Conservation (phyloP, 2,329 filamentous ascomycete species). For the Calonectria pteridis region DNA sequence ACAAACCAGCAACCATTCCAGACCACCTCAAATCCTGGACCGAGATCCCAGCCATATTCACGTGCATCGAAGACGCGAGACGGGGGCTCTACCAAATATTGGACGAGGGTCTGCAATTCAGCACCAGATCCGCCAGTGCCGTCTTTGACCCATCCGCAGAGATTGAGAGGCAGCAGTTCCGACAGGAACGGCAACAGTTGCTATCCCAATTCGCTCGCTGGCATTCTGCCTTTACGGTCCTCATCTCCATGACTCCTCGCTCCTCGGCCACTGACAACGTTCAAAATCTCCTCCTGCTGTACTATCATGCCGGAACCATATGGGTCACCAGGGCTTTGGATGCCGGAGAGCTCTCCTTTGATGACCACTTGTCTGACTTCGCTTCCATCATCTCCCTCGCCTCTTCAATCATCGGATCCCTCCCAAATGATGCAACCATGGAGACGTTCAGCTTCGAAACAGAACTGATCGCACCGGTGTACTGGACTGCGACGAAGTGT, state of each 20-base stretch:
- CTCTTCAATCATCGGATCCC: conserved; percentile 42
- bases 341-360: conserved; percentile 49
- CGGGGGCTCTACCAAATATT: conserved; percentile 53
- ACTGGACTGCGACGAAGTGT: conserved; percentile 56
- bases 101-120: conserved; percentile 55
- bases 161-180: conserved; percentile 41
- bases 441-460: conserved; percentile 57
- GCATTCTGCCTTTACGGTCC: conserved; percentile 47
- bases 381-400: conserved; percentile 53
- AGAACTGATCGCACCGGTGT: conserved; percentile 56
- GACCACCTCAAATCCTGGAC: conserved; percentile 47
- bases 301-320: conserved; percentile 50
- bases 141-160: conserved; percentile 44
- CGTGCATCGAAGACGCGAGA: conserved; percentile 48
- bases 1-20: conserved; percentile 52
- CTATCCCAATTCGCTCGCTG: conserved; percentile 46
- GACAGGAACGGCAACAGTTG: conserved; percentile 49
- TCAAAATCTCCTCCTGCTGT: conserved; percentile 51
- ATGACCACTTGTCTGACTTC: conserved; percentile 51
- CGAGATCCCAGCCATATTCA: conserved; percentile 50
- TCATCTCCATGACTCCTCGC: conserved; percentile 41
- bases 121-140: conserved; percentile 40
- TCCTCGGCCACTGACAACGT: conserved; percentile 26
- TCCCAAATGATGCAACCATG: conserved; percentile 26
- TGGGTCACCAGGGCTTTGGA: conserved; percentile 50